Evolutionary conservation across 2,329 filamentous ascomycete species (phyloP).

Genomic region (Cladosporium halotolerans): DNA sequence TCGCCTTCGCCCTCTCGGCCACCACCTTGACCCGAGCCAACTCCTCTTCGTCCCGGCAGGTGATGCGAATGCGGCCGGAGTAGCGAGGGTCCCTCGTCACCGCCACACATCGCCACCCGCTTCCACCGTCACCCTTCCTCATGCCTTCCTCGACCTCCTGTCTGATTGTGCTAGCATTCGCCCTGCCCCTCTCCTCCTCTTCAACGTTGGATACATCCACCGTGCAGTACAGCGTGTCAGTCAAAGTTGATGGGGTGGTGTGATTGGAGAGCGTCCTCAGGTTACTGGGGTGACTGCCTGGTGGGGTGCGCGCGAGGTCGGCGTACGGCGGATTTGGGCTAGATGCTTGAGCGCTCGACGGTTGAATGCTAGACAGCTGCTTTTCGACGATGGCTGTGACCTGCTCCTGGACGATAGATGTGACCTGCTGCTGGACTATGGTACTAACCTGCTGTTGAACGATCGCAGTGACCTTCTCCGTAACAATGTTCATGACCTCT

Average conservation of each 20-base stretch:
- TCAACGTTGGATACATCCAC: conserved; percentile 12
- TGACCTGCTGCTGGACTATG: not conserved
- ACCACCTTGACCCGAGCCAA: conserved; percentile 3
- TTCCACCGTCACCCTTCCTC: not conserved
- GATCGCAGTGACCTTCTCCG: not conserved
- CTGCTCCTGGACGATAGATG: not conserved
- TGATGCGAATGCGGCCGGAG: not conserved
- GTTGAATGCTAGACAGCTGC: not conserved
- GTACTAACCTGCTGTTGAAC: not conserved
- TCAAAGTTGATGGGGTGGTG: conserved; percentile 1
- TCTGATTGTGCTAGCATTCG: not conserved
- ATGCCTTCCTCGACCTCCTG: conserved; percentile 10
- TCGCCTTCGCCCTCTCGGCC: not conserved
- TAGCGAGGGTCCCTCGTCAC: conserved; percentile 10
- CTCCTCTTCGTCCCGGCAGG: conserved; percentile 5
- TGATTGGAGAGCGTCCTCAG: not conserved
- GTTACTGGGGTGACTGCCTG: conserved; percentile 8
- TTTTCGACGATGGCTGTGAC: not conserved
- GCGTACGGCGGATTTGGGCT: conserved; percentile 5
- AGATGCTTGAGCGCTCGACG: not conserved
- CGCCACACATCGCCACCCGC: conserved; percentile 6
- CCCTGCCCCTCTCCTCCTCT: conserved; percentile 8
- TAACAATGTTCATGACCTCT: not conserved
- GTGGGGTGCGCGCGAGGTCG: conserved; percentile 3
- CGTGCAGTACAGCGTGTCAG: conserved; percentile 9